Evolutionary conservation across 345 rosid genomes (phyloP), one percentile per base, ranked within the genome.

Genomic region (Theobroma cacao): DNA sequence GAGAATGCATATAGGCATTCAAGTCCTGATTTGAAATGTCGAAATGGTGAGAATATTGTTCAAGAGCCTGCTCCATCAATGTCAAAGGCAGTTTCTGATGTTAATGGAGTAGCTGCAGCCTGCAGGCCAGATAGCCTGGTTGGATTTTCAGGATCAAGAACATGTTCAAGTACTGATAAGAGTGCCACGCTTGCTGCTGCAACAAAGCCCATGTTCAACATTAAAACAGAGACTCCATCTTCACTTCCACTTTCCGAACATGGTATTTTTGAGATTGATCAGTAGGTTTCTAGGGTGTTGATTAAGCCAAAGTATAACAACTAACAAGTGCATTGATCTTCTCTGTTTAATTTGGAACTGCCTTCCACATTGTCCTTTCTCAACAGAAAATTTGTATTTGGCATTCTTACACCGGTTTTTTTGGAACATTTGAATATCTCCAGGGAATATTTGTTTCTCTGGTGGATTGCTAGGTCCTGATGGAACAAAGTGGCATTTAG

Each of bases 401-500:
- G 45, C 12, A n/a, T 36, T 77, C 28, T 72, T 5, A 71, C 10
- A 48, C 41, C 26, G 3, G 3, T 3, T 22, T 69, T 50, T 53
- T 33, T 68, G 62, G 7, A 77, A 65, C 36, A 48, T 72, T 55
- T 30, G 56, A 53, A 85, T 75, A 83, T 68, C 45, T 75, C 71
- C 77, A 89, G 94, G 92, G 67, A 87, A 87, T 76, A 55, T 82
- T 67, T 91, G 92, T 78, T 86, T 92, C 78, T 88, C 98, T 45
- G 78, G 89, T 70, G 94, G 96, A 80, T 79, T 92, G 85, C 88
- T 89, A 53, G 93, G 91, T 59, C 94, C 93, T 26, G 97, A 89
- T 82, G 97, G 94, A 78, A 82, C 90, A 50, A 90, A 82, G 40
- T 78, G 89, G 80, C 88, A 88, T 80, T 77, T 91, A 80, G 90